Evolutionary conservation across 2,329 filamentous ascomycete genomes (phyloP).

Genomic region (Sporothrix humicola): DNA sequence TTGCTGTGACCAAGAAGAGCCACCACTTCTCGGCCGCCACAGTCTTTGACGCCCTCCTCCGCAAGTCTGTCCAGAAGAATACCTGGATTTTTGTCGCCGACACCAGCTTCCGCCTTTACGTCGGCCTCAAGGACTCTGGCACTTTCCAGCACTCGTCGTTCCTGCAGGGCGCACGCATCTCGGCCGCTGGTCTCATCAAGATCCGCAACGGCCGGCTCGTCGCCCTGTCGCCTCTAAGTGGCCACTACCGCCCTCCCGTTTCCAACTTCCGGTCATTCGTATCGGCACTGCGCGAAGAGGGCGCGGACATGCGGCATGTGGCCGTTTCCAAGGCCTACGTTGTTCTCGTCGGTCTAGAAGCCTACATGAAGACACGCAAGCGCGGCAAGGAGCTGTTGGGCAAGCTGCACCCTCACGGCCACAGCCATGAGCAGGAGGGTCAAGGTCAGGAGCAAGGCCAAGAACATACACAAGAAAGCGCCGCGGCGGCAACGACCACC

Average conservation of each 20-base stretch:
- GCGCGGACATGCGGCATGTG: slow-evolving; percentile 79
- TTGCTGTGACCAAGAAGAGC: slow-evolving; percentile 55
- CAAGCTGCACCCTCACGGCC: background rate
- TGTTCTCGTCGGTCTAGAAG: slow-evolving; percentile 80
- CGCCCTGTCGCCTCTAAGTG: slow-evolving; percentile 72
- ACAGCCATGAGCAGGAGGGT: background rate
- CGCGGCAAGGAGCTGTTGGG: slow-evolving; percentile 64
- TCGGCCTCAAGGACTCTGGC: slow-evolving; percentile 87
- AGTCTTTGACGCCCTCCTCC: slow-evolving; percentile 77
- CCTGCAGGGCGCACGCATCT: slow-evolving; percentile 79
- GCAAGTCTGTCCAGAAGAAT: slow-evolving; percentile 80
- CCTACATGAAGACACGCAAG: slow-evolving; percentile 72
- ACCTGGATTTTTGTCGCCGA: slow-evolving; percentile 95
- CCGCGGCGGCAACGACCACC: background rate
- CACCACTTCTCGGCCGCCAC: slow-evolving; percentile 70
- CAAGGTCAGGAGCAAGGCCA: background rate
- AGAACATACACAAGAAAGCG: slow-evolving; percentile 8
- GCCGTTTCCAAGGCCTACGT: slow-evolving; percentile 83
- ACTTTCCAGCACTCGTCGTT: slow-evolving; percentile 93
- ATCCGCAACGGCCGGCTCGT: slow-evolving; percentile 80
- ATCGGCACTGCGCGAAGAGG: slow-evolving; percentile 70
- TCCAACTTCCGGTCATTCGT: slow-evolving; percentile 85
- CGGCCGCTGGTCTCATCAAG: slow-evolving; percentile 82
- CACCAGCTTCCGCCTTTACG: slow-evolving; percentile 81
- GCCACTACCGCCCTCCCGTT: slow-evolving; percentile 84